These are phyloP conservation scores for Xylariales sp. DNA, from an alignment of 2,329 filamentous ascomycete genomes.

Conservation along the genomic window DNA sequence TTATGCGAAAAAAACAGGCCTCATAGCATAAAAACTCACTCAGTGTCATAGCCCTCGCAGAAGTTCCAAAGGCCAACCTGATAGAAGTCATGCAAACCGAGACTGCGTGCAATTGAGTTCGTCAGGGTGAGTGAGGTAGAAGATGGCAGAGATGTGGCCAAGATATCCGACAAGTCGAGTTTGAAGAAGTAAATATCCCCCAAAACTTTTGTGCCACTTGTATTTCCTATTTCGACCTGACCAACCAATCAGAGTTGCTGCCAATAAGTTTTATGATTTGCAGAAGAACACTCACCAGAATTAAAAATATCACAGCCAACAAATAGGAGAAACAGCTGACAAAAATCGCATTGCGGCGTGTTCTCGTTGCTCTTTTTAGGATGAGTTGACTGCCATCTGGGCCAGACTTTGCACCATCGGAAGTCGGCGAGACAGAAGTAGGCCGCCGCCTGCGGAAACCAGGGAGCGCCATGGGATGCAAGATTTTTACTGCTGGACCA, in stretches of 20 bases:
- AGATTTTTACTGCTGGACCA: not conserved
- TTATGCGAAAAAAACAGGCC: no score
- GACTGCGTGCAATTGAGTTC: slow-evolving; percentile 79
- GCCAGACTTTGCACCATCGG: slow-evolving; percentile 15
- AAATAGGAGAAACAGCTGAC: slow-evolving; percentile 68
- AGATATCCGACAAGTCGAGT: slow-evolving; percentile 77
- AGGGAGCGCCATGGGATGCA: slow-evolving; percentile 17
- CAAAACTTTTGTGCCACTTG: slow-evolving; percentile 55
- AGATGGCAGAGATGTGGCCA: slow-evolving; percentile 68
- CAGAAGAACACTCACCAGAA: slow-evolving; percentile 54
- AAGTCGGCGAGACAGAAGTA: slow-evolving; percentile 9
- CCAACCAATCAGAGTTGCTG: slow-evolving; percentile 10
- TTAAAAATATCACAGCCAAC: slow-evolving; percentile 70
- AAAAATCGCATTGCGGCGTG: slow-evolving; percentile 57
- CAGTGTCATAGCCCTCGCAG: slow-evolving; percentile 76
- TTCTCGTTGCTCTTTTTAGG: slow-evolving; percentile 43
- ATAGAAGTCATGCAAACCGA: slow-evolving; percentile 93
- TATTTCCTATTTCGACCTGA: slow-evolving; percentile 68
- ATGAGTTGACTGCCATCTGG: slow-evolving; percentile 17
- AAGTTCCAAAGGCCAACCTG: slow-evolving; percentile 89
- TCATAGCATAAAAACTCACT: no score
- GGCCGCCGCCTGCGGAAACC: slow-evolving; percentile 19
- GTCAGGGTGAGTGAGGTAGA: slow-evolving; percentile 57
- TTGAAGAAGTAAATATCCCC: slow-evolving; percentile 78
- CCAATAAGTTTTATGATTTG: not conserved